These are phyloP conservation scores for Immersiella caudata DNA, from an alignment of 495 filamentous ascomycete genomes.

Conservation along the genomic window DNA sequence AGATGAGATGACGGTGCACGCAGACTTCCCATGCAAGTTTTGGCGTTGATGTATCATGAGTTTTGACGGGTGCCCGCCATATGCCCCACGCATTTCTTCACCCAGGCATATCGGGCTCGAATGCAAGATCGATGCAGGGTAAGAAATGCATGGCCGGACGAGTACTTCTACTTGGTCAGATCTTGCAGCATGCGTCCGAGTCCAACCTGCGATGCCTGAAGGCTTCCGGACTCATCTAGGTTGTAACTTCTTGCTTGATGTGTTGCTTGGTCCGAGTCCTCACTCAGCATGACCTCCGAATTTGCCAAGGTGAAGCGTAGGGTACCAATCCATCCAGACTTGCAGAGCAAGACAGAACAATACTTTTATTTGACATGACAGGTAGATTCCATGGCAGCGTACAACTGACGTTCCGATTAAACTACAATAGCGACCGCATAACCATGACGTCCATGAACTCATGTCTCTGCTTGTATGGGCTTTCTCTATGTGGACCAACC, in stretches of 20 bases:
- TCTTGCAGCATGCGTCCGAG: neutral
- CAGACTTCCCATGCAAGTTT: no score
- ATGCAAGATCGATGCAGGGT: neutral
- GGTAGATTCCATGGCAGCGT: neutral
- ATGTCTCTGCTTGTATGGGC: conserved; percentile 7
- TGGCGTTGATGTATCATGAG: no score
- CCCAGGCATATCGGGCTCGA: neutral
- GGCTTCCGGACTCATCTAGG: neutral
- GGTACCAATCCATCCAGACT: neutral
- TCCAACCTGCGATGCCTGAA: neutral
- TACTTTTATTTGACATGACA: neutral
- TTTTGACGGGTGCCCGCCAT: no score
- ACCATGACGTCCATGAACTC: neutral
- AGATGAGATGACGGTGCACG: neutral
- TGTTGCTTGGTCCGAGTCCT: neutral
- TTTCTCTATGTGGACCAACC: conserved; percentile 4
- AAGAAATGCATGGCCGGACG: neutral
- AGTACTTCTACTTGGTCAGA: neutral
- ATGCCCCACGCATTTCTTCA: no score
- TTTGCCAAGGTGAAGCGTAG: neutral
- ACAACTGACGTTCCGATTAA: neutral
- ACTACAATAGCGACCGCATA: conserved; percentile 1
- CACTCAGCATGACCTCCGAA: no score
- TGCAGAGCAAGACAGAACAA: neutral
- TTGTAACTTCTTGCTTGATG: neutral